phyloP scores from a whole-genome alignment of 176 grass and related monocot species.

The Cenchrus fungigraminus region DNA sequence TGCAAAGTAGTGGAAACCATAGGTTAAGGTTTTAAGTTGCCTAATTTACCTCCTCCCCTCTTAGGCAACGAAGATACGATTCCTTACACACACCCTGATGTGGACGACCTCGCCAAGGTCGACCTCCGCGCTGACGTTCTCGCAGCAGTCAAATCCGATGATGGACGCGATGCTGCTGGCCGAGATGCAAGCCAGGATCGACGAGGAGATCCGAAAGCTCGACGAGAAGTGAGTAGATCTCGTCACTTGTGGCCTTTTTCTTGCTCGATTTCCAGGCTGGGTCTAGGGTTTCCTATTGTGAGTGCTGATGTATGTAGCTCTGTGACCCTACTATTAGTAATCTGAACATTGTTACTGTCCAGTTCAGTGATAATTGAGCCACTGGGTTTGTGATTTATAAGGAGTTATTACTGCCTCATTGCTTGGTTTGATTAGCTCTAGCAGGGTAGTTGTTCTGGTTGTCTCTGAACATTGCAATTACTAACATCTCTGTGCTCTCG shows the following conservation, averaged over 20 bases:
- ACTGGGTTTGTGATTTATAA: background rate
- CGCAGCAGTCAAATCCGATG: constrained; percentile 67
- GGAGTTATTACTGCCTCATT: background rate
- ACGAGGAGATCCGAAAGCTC: constrained; percentile 84
- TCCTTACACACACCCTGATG: constrained; percentile 51
- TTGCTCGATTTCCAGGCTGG: constrained; percentile 13
- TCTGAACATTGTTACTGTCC: background rate
- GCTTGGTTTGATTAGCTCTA: background rate
- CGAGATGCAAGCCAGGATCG: constrained; percentile 73
- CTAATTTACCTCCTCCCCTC: too few species aligned
- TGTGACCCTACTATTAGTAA: background rate
- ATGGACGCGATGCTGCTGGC: constrained; percentile 71
- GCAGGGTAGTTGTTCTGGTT: background rate
- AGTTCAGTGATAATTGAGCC: constrained; percentile 15
- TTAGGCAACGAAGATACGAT: too few species aligned
- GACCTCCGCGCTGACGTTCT: constrained; percentile 80
- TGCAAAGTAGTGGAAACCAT: too few species aligned
- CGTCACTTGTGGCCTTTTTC: constrained; percentile 6
- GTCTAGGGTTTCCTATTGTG: constrained; percentile 28
- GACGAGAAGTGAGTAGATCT: constrained; percentile 90
- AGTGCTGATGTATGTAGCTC: constrained; percentile 4
- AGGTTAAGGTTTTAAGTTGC: too few species aligned
- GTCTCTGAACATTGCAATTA: background rate
- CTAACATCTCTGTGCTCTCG: background rate
- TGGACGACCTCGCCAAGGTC: constrained; percentile 91